Percentiles rank a stretch among this genome's conserved stretches.
These are phyloP conservation scores for Paraconiothyrium brasiliense DNA, from an alignment of 2,329 filamentous ascomycete species.

Conservation along the genomic window DNA sequence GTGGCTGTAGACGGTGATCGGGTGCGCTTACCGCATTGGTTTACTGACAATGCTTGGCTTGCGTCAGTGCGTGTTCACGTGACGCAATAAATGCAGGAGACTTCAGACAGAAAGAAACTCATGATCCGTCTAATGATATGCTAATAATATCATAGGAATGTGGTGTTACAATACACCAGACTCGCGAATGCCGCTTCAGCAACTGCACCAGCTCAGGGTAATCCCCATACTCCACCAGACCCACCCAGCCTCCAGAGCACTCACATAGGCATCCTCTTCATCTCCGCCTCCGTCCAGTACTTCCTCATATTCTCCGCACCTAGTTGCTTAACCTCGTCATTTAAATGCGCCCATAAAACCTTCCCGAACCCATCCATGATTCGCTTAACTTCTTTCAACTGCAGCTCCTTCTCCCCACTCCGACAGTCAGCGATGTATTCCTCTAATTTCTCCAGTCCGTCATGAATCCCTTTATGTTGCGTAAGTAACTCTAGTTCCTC, in stretches of 20 bases:
- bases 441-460: slow-evolving; percentile 73
- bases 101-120: no score
- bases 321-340: slow-evolving; percentile 81
- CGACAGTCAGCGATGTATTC: slow-evolving; percentile 71
- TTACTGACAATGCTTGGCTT: slow-evolving; percentile 4
- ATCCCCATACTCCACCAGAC: not conserved
- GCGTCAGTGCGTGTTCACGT: slow-evolving; percentile 7
- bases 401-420: slow-evolving; percentile 68
- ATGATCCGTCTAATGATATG: no score
- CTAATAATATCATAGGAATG: no score
- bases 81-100: not conserved
- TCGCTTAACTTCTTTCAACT: slow-evolving; percentile 65
- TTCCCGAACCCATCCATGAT: slow-evolving; percentile 81
- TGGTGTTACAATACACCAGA: no score
- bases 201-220: not conserved
- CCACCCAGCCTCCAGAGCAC: not conserved
- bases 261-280: slow-evolving; percentile 74
- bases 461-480: slow-evolving; percentile 83
- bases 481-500: slow-evolving; percentile 71
- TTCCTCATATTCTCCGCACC: slow-evolving; percentile 87
- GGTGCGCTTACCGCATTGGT: not conserved
- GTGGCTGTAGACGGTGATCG: not conserved
- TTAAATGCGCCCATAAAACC: slow-evolving; percentile 83
- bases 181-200: not conserved
- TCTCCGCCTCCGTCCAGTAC: slow-evolving; percentile 82